These are phyloP conservation scores for Vanderwaltozyma yarrowii DNA, from an alignment of 805 yeast species.

Conservation along the genomic window DNA sequence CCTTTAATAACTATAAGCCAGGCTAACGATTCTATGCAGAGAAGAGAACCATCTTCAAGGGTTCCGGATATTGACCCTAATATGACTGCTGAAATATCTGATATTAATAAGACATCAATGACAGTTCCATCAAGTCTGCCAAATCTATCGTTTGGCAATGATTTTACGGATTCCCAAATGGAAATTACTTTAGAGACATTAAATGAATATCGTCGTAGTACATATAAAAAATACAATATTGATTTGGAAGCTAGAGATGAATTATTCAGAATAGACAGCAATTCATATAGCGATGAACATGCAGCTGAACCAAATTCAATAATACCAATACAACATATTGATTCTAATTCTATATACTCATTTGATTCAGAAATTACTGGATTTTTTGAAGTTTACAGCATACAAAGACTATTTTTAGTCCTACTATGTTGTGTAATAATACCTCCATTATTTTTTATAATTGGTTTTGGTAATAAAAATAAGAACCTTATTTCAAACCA, in stretches of 20 bases:
- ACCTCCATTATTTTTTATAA: slow-evolving; percentile 25
- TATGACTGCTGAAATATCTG: neutral
- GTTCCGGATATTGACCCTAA: neutral
- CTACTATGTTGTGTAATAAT: slow-evolving; percentile 13
- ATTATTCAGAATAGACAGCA: neutral
- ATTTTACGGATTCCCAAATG: neutral
- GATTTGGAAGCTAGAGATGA: slow-evolving; percentile 1
- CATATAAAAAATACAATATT: neutral
- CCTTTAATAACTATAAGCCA: too few relatives aligned
- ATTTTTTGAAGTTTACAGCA: slow-evolving; percentile 18
- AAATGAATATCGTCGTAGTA: neutral
- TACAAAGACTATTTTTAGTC: slow-evolving; percentile 10
- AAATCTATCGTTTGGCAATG: neutral
- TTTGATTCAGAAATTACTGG: slow-evolving; percentile 12
- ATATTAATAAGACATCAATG: neutral
- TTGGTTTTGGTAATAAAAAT: slow-evolving; percentile 11
- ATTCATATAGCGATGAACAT: neutral
- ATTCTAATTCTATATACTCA: slow-evolving; percentile 17
- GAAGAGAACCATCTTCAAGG: neutral
- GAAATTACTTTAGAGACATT: slow-evolving; percentile 1
- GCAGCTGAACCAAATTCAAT: neutral
- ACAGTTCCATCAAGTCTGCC: slow-evolving; percentile 1
- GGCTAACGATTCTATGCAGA: too few relatives aligned
- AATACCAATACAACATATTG: slow-evolving; percentile 17
- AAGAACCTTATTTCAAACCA: slow-evolving; percentile 14